Base-by-base conservation (phyloP, 202 grass and related monocot species). In the Setaria viridis region DNA sequence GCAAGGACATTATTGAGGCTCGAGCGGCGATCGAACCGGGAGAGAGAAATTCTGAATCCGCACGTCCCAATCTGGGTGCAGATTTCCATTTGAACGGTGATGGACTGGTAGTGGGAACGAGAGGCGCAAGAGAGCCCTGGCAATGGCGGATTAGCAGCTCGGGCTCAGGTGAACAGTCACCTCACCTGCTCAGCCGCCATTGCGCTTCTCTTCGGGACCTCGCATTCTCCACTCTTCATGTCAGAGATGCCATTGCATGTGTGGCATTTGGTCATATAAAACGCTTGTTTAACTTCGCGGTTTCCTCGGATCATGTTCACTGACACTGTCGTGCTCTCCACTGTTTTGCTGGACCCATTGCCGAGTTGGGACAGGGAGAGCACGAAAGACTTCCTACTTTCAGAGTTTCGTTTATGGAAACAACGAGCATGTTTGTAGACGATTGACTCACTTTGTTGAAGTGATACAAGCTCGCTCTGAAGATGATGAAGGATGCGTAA, bases 341-440 rank as follows among this genome's bases (percentile, higher is more conserved):
- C 32, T 70, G 85, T 79, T 79, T 62, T 62, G 20, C 54, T 11
- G 74, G 11, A 25, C 35, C 19, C 9, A 56, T 77, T 30, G 34
- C 15, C 19, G 9, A 45, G 34, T 34, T 69, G 41, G 29, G 80
- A 78, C 82, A 90, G 68, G 80, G 72, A 75, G 62, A 92, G 83
- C 79, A 91, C 89, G 47, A 89, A 82, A 84, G 88, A 74, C 81
- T 68, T 94, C 30, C 48, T 91, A 25, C 76, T 87, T 43, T 90
- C 85, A 60, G 85, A 21, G n/a, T 29, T 30, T 7, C 30, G 16
- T 8, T 88, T 80, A 87, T 77, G 75, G 76, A 50, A 46, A 59
- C 55, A 90, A 97, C 25, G 82, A 90, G 62, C 78, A 74, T 35
- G 51, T 4, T 11, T 88, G 13, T 3, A 17, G 25, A 33, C 17